Evolutionary conservation across 345 rosid species (phyloP), one percentile per base, ranked within the genome.

Genomic region (Pelargonium nanum): DNA sequence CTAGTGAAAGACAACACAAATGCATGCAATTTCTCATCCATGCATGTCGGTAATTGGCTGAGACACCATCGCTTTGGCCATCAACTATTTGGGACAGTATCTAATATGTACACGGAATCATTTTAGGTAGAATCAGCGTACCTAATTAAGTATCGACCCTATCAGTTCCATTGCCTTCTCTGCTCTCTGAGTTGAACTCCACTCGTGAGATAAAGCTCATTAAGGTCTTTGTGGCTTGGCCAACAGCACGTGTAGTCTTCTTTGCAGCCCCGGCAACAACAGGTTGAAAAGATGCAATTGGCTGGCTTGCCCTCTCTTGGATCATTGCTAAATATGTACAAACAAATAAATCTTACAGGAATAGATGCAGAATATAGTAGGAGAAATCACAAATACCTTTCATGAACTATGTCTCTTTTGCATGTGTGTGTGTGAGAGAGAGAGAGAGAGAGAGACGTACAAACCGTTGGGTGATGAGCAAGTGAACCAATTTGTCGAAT

Each of bases 291-390:
- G 96, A 88, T 78, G 86, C 86, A 45, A 70, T 70, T 13, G 97
- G 95, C 71, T 90, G 77, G 67, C 68, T 86, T 34, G 99, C 97
- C 66, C 95, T 76, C 77, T 93, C 97, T 74, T 93, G 80, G 75
- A 86, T 90, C 77, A 90, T 84, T 17, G 96, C 99, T 93, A 79
- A 64, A 77, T n/a, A n/a, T n/a, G n/a, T n/a, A 64, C 32, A 70
- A 12, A 51, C 4, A 64, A 17, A 22, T 32, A 55, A 66, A 24
- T 57, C 40, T 44, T 19, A 50, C 61, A 64, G 20, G 25, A 24
- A 53, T 55, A 15, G 10, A 20, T 24, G 24, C 19, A 2, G 9
- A 22, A 48, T 60, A 19, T 13, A 23, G 19, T 23, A 23, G 1
- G 13, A 17, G 13, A 66, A 53, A 22, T 48, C 25, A 20, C 15